A percentile compares a stretch with the other conserved stretches of the same genome.
Evolutionary conservation across 805 yeast species (phyloP).

Genomic region (Metschnikowia vanudenii): DNA sequence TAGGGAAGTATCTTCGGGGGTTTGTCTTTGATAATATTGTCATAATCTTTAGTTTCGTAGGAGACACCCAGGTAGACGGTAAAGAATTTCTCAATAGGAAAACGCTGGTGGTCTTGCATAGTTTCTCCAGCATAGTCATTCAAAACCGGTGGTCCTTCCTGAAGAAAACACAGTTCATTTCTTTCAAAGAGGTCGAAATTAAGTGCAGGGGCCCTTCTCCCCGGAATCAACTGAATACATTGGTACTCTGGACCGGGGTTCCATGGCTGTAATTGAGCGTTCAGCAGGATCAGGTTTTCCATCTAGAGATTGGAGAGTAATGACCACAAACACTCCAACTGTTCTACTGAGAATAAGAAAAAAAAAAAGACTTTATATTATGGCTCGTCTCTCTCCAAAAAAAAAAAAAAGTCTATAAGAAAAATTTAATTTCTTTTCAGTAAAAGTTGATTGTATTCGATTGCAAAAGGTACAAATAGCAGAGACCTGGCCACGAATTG

Average conservation of each 20-base stretch:
- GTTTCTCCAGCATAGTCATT: not conserved
- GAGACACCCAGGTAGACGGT: not conserved
- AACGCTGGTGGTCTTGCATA: not conserved
- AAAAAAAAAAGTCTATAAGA: no score
- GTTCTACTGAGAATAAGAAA: no score
- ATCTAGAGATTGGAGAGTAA: not conserved
- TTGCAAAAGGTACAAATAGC: not conserved
- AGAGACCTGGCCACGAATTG: not conserved
- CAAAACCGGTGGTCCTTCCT: not conserved
- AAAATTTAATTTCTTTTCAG: no score
- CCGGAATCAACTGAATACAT: not conserved
- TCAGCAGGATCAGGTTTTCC: not conserved
- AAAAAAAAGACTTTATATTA: no score
- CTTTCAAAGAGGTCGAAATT: not conserved
- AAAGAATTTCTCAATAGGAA: not conserved
- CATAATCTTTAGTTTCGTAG: not conserved
- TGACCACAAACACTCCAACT: no score
- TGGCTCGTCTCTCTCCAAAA: no score
- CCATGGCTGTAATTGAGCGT: not conserved
- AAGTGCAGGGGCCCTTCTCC: not conserved
- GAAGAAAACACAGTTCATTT: not conserved
- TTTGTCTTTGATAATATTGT: not conserved
- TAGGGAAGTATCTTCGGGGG: constrained; percentile 6
- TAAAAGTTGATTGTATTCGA: no score
- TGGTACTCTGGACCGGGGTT: not conserved